Evolutionary conservation across 2,329 filamentous ascomycete species (phyloP), one percentile per base, ranked within the genome.

Genomic region (Talaromyces islandicus): DNA sequence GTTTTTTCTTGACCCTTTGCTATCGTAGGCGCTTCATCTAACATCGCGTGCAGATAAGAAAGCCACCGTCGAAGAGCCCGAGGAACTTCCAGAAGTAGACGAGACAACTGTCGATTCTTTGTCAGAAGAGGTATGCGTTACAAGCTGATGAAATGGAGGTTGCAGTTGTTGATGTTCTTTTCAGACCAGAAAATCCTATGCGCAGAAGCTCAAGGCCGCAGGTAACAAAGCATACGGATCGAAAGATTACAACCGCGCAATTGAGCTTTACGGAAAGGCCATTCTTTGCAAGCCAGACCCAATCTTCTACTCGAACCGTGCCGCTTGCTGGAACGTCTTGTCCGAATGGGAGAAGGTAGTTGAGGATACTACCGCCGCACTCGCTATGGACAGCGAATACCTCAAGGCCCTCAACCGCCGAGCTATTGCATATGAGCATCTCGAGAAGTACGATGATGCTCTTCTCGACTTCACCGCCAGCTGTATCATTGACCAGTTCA

Each of bases 261-360:
- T 99, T 72, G 89, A 92, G 4, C 86, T 99, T 38, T 99, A 99
- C 79, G 90, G 90, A 66, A 91, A 96, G 80, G 94, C 94, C 56
- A 96, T 99, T 69, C 81, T 97, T 56, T 97, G 94, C 88, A 96
- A 94, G 80, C 89, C 92, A 60, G 94, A 99, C 71, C 92, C 94
- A 32, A 92, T 99, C 74, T 99, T 94, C 83, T 99, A 95, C 84
- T 97, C 94, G 65, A 99, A 99, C 83, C 89, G 94, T 69, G 94
- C 94, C 60, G 94, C 94, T 58, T 99, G 94, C 83, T 95, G 92
- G 81, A 97, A 96, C 74, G 92, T 94, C 66, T 86, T 94, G 72
- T 87, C 86, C 65, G 85, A 96, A 69, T 99, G 93, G 92, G 89
- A 95, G 55, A 93, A 94, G 81, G 94, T 97, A 60, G 89, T 99